Evolutionary conservation across 176 grass and related monocot genomes (phyloP), one percentile per base, ranked within the genome.

Genomic region (Carex littledalei): DNA sequence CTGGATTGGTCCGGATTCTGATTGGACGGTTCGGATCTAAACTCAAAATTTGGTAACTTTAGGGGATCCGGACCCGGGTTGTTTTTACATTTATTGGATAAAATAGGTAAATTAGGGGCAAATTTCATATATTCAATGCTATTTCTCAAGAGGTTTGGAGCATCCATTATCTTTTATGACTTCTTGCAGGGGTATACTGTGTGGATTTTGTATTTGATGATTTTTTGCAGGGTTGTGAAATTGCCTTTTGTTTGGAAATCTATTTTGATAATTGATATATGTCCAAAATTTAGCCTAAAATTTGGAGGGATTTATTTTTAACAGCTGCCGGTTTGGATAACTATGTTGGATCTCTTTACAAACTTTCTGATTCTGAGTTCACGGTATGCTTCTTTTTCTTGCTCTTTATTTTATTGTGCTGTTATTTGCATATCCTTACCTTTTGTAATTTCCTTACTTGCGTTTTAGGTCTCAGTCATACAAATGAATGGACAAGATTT

Each of bases 301-400:
- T 77, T 55, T 49, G 16, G 16, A 81, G 31, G 61, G 41, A 43
- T 79, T 68, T 86, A 64, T 63, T 91, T 88, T 87, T 79, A 61
- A 94, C 91, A 98, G 95, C 95, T 94, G 88, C 91, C 37, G 95
- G 95, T 64, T 86, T 98, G 84, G 92, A 91, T 71, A 86, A 73
- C 3, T 91, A 98, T 89, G 91, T 93, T 49, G 92, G 91, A 34
- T 67, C 87, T 34, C 91, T 98, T 76, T 78, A 87, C 68, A 94
- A 86, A 87, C 88, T 87, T 84, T 78, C 84, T n/a, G 92, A 98
- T 85, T 49, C 86, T 62, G 95, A 98, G 58, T 98, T 98, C 86
- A 91, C 88, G 50, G 95, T 93, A 98, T 81, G 87, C 10, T 71
- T 49, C 47, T 49, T 49, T 66, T 45, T 89, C 37, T 64, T 52